Conservation (phyloP, 371 early-diverging fungal species). For the Mucor circinelloides region DNA sequence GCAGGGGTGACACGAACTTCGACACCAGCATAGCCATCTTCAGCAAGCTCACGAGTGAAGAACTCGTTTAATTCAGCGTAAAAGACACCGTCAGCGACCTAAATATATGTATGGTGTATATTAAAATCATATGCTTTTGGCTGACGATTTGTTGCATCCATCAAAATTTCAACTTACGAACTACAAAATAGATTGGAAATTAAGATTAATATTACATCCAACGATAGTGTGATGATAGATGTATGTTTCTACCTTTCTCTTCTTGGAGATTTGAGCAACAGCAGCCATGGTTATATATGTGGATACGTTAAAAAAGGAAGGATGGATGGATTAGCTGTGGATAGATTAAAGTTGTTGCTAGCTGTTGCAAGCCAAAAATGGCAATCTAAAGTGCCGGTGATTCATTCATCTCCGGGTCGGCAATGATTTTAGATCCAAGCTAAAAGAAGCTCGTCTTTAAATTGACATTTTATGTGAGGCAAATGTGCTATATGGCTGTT, state of each 20-base stretch:
- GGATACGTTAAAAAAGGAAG: constrained; percentile 14
- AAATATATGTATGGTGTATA: constrained; percentile 36
- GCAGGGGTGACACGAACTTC: constrained; percentile 98
- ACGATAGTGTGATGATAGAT: constrained; percentile 1
- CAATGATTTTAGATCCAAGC: neutral
- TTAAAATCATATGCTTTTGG: neutral
- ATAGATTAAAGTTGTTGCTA: neutral
- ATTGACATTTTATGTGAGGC: neutral
- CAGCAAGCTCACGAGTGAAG: too few species aligned
- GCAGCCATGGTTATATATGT: constrained; percentile 20
- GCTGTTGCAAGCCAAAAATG: neutral
- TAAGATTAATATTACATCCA: neutral
- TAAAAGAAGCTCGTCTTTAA: neutral
- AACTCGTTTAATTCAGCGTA: too few species aligned
- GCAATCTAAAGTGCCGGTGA: neutral
- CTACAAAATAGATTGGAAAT: constrained; percentile 7
- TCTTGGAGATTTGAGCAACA: constrained; percentile 27
- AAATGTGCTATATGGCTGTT: neutral
- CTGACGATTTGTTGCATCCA: neutral
- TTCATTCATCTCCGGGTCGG: neutral
- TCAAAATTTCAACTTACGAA: constrained; percentile 11
- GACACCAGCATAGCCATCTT: constrained; percentile 95
- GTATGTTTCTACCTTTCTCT: constrained; percentile 20
- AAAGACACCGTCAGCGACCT: constrained; percentile 91
- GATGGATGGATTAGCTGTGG: constrained; percentile 8